These are phyloP conservation scores for Syzygium aromaticum DNA, from an alignment of 345 rosid genomes.

Conservation along the genomic window DNA sequence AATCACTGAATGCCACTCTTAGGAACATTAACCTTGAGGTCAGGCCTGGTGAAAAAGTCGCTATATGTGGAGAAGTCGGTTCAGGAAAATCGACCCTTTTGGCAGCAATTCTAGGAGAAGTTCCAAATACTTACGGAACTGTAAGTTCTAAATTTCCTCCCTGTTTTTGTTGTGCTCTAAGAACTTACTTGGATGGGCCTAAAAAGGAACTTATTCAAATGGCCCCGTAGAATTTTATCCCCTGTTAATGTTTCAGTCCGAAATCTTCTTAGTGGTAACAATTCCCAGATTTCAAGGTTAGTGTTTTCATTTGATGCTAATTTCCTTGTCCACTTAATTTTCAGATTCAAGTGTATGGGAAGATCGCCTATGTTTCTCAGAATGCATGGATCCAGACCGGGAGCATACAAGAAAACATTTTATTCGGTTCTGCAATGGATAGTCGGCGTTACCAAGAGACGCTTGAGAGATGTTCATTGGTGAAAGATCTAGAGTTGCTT, in stretches of 20 bases:
- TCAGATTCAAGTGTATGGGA: conserved; percentile 69
- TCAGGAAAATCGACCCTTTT: conserved; percentile 92
- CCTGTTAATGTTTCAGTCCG: background rate
- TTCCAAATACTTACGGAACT: conserved; percentile 52
- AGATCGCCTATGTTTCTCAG: conserved; percentile 87
- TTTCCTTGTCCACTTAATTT: background rate
- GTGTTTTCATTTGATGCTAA: background rate
- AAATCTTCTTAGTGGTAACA: background rate
- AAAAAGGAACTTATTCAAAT: background rate
- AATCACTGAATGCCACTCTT: conserved; percentile 42
- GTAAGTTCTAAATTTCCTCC: conserved; percentile 27
- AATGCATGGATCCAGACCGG: conserved; percentile 97
- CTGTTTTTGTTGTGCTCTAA: background rate
- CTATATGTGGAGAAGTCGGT: conserved; percentile 96
- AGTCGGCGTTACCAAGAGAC: conserved; percentile 61
- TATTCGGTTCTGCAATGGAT: conserved; percentile 77
- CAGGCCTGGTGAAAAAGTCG: conserved; percentile 61
- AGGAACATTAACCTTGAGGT: conserved; percentile 51
- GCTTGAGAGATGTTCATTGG: conserved; percentile 64
- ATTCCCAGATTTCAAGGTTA: background rate
- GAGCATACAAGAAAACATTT: conserved; percentile 68
- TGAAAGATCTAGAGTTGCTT: conserved; percentile 82
- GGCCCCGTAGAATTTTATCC: background rate
- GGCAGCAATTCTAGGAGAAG: conserved; percentile 90
- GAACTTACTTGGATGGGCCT: background rate